A percentile compares a stretch with the other conserved stretches of the same genome.
Evolutionary conservation across 345 rosid genomes (phyloP).

Genomic region (Eucalyptus pumila): DNA sequence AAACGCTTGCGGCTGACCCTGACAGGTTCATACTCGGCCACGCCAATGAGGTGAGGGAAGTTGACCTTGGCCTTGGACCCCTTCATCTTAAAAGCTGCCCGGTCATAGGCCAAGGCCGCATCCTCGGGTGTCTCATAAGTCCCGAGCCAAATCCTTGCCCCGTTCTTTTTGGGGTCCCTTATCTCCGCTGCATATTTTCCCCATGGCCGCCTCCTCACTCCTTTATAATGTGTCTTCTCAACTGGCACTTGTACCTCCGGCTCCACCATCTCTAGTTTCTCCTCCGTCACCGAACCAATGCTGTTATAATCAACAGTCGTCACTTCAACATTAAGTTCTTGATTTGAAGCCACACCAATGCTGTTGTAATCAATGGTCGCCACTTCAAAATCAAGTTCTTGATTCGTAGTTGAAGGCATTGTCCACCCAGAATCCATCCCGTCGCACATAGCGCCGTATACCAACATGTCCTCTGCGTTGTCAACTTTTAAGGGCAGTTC

Average conservation of each 20-base stretch:
- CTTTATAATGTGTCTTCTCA: slow-evolving; percentile 3
- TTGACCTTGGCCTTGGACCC: slow-evolving; percentile 31
- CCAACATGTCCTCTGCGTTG: slow-evolving; percentile 22
- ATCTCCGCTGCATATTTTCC: slow-evolving; percentile 36
- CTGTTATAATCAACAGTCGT: neutral
- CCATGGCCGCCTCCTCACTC: slow-evolving; percentile 42
- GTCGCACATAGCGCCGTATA: slow-evolving; percentile 8
- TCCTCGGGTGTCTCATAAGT: slow-evolving; percentile 36
- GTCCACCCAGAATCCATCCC: slow-evolving; percentile 16
- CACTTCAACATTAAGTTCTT: neutral
- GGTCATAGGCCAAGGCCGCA: slow-evolving; percentile 33
- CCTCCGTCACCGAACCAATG: neutral
- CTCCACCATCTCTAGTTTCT: neutral
- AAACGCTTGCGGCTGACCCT: slow-evolving; percentile 24
- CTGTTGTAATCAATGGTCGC: neutral
- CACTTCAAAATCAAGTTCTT: neutral
- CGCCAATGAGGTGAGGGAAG: slow-evolving; percentile 25
- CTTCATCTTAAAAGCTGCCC: slow-evolving; percentile 24
- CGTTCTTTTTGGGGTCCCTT: slow-evolving; percentile 31
- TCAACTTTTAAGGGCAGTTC: slow-evolving; percentile 15
- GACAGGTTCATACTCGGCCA: slow-evolving; percentile 14
- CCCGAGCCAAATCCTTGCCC: slow-evolving; percentile 36
- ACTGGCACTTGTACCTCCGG: neutral
- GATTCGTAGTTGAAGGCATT: neutral
- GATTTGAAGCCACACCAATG: neutral